phyloP scores from a whole-genome alignment of 1,139 yeast species.

The Zhuliangozyma parablackwelliae region DNA sequence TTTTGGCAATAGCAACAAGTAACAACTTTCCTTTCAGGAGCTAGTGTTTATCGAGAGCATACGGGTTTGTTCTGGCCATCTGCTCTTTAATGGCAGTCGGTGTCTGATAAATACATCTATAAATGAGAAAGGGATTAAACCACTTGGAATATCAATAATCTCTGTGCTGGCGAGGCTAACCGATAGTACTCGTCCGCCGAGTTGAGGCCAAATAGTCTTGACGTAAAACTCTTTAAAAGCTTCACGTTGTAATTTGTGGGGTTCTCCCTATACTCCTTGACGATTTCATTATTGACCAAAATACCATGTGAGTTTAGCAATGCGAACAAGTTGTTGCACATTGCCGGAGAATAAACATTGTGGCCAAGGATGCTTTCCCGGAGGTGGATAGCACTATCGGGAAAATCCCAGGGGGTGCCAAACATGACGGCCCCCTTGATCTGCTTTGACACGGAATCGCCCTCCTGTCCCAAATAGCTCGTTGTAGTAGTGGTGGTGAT shows the following conservation, averaged over 20 bases:
- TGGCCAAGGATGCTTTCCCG: conserved; percentile 41
- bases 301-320: conserved; percentile 40
- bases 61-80: no score
- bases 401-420: conserved; percentile 58
- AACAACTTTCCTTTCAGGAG: no score
- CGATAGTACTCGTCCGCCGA: conserved; percentile 52
- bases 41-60: no score
- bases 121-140: no score
- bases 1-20: no score
- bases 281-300: conserved; percentile 20
- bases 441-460: conserved; percentile 26
- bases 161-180: conserved; percentile 49
- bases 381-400: conserved; percentile 41
- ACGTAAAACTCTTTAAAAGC: conserved; percentile 44
- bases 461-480: conserved; percentile 54
- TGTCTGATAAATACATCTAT: no score
- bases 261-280: conserved; percentile 27
- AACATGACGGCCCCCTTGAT: conserved; percentile 49
- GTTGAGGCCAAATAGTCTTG: conserved; percentile 51
- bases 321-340: conserved; percentile 46
- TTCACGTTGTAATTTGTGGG: conserved; percentile 31
- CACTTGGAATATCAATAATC: no score
- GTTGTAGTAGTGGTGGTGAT: no score
- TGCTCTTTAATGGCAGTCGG: no score
- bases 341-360: conserved; percentile 48